Conservation (phyloP, 1,139 yeast species). For the Candida sanyaensis region DNA sequence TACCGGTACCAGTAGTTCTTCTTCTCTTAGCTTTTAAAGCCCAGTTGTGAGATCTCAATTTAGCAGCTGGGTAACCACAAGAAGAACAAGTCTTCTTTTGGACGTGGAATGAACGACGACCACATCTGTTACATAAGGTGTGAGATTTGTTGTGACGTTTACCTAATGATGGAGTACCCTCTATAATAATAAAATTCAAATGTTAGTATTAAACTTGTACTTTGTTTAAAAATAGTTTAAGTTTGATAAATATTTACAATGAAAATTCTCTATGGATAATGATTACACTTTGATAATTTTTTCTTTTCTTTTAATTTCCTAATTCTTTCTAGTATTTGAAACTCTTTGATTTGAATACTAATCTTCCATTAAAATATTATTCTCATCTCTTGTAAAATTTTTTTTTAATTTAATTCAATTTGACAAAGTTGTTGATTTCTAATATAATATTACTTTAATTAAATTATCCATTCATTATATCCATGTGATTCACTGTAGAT, state of each 20-base stretch:
- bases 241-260: not conserved
- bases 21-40: slow-evolving; percentile 99
- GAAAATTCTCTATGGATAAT: too few relatives aligned
- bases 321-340: too few relatives aligned
- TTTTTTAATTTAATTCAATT: too few relatives aligned
- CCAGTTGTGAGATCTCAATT: slow-evolving; percentile 99
- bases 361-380: too few relatives aligned
- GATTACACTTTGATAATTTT: too few relatives aligned
- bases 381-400: too few relatives aligned
- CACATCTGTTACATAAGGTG: slow-evolving; percentile 99
- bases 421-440: not conserved
- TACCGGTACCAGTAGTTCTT: slow-evolving; percentile 99
- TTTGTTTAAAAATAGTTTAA: not conserved
- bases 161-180: slow-evolving; percentile 99
- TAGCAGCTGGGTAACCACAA: slow-evolving; percentile 99
- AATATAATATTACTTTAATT: not conserved
- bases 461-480: not conserved
- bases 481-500: not conserved
- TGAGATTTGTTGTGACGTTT: slow-evolving; percentile 99
- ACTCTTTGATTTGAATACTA: too few relatives aligned
- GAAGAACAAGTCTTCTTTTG: slow-evolving; percentile 99
- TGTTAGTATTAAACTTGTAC: slow-evolving; percentile 10
- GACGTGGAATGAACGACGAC: slow-evolving; percentile 97
- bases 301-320: too few relatives aligned
- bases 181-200: slow-evolving; percentile 39